Conservation (phyloP, 805 yeast species). For the Kuraishia molischiana region DNA sequence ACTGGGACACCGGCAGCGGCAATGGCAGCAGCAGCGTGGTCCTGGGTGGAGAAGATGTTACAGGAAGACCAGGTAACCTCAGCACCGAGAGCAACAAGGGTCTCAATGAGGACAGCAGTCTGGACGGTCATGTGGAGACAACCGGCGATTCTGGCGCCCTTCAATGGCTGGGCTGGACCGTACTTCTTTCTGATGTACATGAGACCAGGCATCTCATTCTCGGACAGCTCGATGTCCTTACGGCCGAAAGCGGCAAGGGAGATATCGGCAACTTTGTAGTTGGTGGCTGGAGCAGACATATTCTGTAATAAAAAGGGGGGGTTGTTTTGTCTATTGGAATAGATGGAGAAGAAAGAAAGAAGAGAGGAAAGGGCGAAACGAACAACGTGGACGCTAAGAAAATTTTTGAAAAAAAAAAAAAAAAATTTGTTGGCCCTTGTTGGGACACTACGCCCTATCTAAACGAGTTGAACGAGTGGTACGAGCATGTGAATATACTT, state of each 20-base stretch:
- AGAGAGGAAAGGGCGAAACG: not conserved
- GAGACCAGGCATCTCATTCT: constrained; percentile 99
- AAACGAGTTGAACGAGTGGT: too few species aligned
- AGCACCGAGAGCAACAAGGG: constrained; percentile 95
- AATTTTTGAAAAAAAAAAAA: not conserved
- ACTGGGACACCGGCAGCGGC: constrained; percentile 99
- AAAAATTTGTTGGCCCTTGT: constrained; percentile 1
- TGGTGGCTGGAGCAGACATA: constrained; percentile 56
- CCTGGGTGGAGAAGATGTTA: constrained; percentile 99
- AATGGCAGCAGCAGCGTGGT: constrained; percentile 99
- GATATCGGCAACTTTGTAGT: constrained; percentile 95
- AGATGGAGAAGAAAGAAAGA: not conserved
- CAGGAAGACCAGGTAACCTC: constrained; percentile 99
- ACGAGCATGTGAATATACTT: too few species aligned
- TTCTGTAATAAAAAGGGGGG: not conserved
- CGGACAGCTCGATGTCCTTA: constrained; percentile 97
- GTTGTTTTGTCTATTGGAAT: too few species aligned
- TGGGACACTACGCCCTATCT: too few species aligned
- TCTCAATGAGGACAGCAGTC: constrained; percentile 97
- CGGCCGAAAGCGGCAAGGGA: constrained; percentile 99
- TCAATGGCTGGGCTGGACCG: constrained; percentile 87
- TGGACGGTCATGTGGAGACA: constrained; percentile 99
- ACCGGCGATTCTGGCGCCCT: constrained; percentile 98
- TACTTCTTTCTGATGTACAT: constrained; percentile 94
- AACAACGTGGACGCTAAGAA: not conserved